These are phyloP conservation scores for Cordyceps militaris DNA, from an alignment of 2,329 filamentous ascomycete genomes.

Conservation along the genomic window DNA sequence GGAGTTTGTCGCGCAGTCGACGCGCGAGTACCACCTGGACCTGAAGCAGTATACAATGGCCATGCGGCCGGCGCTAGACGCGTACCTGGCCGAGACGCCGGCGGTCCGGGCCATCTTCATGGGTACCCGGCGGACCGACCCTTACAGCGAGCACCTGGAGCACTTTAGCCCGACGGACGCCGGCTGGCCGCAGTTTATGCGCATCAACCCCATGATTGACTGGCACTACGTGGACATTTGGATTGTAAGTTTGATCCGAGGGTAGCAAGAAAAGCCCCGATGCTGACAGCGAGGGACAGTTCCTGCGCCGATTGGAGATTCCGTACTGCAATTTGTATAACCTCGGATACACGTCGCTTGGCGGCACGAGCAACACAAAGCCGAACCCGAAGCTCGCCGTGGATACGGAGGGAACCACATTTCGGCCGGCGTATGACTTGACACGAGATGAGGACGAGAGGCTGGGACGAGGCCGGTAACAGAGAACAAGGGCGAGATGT, in stretches of 20 bases:
- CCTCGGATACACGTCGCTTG: constrained; percentile 82
- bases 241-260: constrained; percentile 56
- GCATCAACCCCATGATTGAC: constrained; percentile 91
- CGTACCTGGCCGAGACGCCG: constrained; percentile 62
- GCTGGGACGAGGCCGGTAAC: constrained; percentile 58
- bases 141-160: constrained; percentile 70
- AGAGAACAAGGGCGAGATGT: not conserved
- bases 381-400: constrained; percentile 70
- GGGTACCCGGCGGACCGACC: constrained; percentile 80
- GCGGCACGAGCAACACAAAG: constrained; percentile 79
- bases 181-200: constrained; percentile 88
- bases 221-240: constrained; percentile 97
- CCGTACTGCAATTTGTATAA: constrained; percentile 87
- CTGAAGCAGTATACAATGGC: constrained; percentile 67
- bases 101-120: constrained; percentile 53
- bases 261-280: not conserved
- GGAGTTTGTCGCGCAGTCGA: constrained; percentile 66
- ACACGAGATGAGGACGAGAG: constrained; percentile 70
- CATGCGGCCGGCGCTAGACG: constrained; percentile 74
- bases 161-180: constrained; percentile 83
- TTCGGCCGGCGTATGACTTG: constrained; percentile 69
- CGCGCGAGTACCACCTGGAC: constrained; percentile 64
- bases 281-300: constrained; percentile 41
- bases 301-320: constrained; percentile 70
- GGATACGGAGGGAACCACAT: constrained; percentile 34